Conservation (phyloP, 2,329 filamentous ascomycete genomes). For the Biscogniauxia mediterranea region DNA sequence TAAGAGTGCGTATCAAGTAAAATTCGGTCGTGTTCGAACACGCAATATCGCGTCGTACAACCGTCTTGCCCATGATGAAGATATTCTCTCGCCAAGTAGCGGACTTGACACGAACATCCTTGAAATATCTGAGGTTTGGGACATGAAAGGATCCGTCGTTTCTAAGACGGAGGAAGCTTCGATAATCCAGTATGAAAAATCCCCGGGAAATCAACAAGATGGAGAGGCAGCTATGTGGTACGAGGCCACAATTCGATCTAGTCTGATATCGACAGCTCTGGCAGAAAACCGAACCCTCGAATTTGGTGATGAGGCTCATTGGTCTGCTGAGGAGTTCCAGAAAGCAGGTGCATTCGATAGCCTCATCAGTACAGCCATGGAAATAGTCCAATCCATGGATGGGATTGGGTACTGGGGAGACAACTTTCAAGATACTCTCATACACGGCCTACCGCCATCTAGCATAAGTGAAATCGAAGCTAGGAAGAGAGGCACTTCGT, state of each 20-base stretch:
- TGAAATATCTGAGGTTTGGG: conserved; percentile 29
- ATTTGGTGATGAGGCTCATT: conserved; percentile 25
- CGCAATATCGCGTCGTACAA: conserved; percentile 25
- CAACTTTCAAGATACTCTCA: conserved; percentile 21
- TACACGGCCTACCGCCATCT: conserved; percentile 6
- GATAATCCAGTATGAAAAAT: conserved; percentile 9
- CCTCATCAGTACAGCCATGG: conserved; percentile 21
- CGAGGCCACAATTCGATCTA: conserved; percentile 26
- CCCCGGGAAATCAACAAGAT: conserved; percentile 1
- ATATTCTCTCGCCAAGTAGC: background rate
- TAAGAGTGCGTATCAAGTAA: conserved; percentile 19
- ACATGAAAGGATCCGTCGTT: conserved; percentile 16
- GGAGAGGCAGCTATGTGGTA: conserved; percentile 24
- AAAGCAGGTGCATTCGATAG: conserved; percentile 21
- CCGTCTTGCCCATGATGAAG: background rate
- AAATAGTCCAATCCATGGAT: conserved; percentile 30
- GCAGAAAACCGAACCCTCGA: conserved; percentile 25
- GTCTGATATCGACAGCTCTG: conserved; percentile 20
- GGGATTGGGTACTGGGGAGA: conserved; percentile 29
- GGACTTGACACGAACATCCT: conserved; percentile 13
- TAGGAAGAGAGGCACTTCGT: background rate
- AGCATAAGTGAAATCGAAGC: background rate
- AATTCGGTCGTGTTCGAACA: conserved; percentile 20
- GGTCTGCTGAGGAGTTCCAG: conserved; percentile 23
- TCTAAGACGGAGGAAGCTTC: conserved; percentile 1